Evolutionary conservation across 1,284 basidiomycete species (phyloP), one percentile per base, ranked within the genome.

Genomic region (Exobasidium cylindrosporum): DNA sequence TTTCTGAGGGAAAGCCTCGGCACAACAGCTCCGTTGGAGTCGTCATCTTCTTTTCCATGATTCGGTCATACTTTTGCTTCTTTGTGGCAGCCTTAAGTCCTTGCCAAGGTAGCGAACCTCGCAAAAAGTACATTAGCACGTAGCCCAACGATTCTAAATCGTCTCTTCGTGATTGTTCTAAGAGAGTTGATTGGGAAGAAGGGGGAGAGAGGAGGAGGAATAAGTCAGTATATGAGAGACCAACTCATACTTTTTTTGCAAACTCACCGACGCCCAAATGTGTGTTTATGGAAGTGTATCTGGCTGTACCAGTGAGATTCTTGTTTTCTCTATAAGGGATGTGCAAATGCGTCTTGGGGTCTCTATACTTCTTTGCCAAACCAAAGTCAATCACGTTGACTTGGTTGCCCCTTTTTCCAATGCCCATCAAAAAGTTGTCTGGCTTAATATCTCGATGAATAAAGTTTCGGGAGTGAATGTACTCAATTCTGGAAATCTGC

Each of bases 291-390:
- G 93, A 97, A 0, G 95, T 98, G 86, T 98, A 99, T 61, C 95
- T 91, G 66, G 95, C 96, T 26, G 96, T 98, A 68, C 96, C 96
- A 0, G 95, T 98, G 74, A 98, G 83, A 81, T 97, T 98, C 89
- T 98, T 97, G 87, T 98, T 97, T 87, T 98, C 96, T 76, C 95
- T 87, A 86, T 98, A 98, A 2, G 95, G 95, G 73, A 98, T 98
- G 82, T 99, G 96, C 49, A 97, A 86, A 81, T 98, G 95, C 60
- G 96, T 98, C 87, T 97, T 97, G 47, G 95, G 94, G 84, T 98
- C 95, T 65, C 96, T 87, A 86, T 96, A 98, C 84, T 97, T 97
- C 86, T 98, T 98, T 49, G 96, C 95, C 58, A 98, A 86, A 84
- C 96, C 96, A 70, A 98, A 98, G 82, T 99, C 96, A 81, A 98